These are phyloP conservation scores for Alternaria arbusti DNA, from an alignment of 2,329 filamentous ascomycete genomes.

Conservation along the genomic window DNA sequence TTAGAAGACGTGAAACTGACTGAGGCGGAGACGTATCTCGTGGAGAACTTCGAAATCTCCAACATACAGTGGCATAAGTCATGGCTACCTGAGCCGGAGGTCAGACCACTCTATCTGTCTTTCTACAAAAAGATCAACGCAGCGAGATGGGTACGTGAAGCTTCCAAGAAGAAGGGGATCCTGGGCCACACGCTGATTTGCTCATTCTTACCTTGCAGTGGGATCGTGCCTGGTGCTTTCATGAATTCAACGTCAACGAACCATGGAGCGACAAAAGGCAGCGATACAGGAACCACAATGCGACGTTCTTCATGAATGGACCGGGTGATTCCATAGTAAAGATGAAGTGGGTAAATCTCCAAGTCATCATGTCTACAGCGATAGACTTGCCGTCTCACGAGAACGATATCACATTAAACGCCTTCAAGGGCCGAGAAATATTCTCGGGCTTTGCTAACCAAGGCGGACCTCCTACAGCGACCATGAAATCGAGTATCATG, in stretches of 20 bases:
- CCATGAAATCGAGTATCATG: conserved; percentile 17
- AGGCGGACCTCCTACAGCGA: not conserved
- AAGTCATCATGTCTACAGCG: conserved; percentile 3
- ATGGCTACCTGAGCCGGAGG: not conserved
- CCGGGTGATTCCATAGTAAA: conserved; percentile 14
- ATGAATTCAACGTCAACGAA: conserved; percentile 24
- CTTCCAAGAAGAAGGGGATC: not conserved
- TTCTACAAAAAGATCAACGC: conserved; percentile 12
- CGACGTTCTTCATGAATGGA: conserved; percentile 22
- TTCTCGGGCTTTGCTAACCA: not conserved
- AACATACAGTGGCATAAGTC: not conserved
- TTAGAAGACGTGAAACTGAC: conserved; percentile 21
- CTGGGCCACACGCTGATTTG: not conserved
- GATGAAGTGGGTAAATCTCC: conserved; percentile 18
- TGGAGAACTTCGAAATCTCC: not conserved
- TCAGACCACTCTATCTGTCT: not conserved
- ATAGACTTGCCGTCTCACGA: not conserved
- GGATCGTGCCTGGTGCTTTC: conserved; percentile 24
- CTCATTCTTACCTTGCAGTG: not conserved
- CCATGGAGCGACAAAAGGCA: conserved; percentile 18
- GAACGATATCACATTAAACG: not conserved
- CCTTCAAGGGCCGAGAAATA: not conserved
- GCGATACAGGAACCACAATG: conserved; percentile 9
- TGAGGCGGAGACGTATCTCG: conserved; percentile 5
- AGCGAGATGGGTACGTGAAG: conserved; percentile 10